A percentile compares a stretch with the other conserved stretches of the same genome.
These are phyloP conservation scores for Babesia divergens DNA, from an alignment of 169 alveolate genomes.

Conservation along the genomic window DNA sequence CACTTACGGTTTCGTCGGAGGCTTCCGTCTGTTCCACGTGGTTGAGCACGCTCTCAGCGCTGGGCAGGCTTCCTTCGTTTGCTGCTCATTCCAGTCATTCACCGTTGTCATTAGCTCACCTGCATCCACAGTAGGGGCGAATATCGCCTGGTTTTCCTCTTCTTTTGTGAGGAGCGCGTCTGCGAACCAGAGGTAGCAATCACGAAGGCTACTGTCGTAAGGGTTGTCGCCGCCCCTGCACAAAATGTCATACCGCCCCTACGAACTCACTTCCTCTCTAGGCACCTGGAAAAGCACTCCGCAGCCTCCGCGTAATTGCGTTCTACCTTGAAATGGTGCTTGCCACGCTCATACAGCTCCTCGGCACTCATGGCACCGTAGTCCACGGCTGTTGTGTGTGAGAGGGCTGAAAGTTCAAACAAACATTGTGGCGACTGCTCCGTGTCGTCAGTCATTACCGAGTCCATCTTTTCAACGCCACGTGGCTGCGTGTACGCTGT, in stretches of 20 bases:
- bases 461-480: too few relatives aligned
- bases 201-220: constrained; percentile 17
- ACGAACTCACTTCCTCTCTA: constrained; percentile 42
- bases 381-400: constrained; percentile 8
- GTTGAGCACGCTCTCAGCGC: constrained; percentile 43
- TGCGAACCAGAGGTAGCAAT: constrained; percentile 67
- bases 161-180: constrained; percentile 65
- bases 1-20: constrained; percentile 38
- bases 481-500: too few relatives aligned
- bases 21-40: constrained; percentile 28
- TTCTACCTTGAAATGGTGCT: constrained; percentile 28
- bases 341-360: constrained; percentile 52
- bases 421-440: too few relatives aligned
- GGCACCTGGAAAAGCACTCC: constrained; percentile 56
- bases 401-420: too few relatives aligned
- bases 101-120: background rate
- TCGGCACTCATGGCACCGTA: constrained; percentile 43
- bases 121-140: constrained; percentile 23
- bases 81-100: background rate
- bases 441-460: too few relatives aligned
- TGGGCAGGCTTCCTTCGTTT: constrained; percentile 18
- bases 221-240: constrained; percentile 52
- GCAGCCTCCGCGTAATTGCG: constrained; percentile 54
- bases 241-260: background rate
- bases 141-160: constrained; percentile 51